Percentiles rank a stretch among this genome's conserved stretches.
phyloP scores from a whole-genome alignment of 345 rosid genomes.

The Leavenworthia alabamica region DNA sequence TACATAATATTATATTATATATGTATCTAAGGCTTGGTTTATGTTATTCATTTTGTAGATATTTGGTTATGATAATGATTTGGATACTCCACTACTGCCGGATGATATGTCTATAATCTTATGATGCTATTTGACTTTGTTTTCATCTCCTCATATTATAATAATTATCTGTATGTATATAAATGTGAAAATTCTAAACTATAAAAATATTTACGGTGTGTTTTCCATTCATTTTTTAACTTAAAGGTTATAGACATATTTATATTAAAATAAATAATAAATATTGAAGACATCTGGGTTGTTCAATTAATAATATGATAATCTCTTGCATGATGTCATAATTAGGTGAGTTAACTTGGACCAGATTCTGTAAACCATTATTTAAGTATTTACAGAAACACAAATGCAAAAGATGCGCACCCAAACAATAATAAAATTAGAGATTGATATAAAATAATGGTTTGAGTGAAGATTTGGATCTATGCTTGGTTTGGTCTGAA shows the following conservation, averaged over 20 bases:
- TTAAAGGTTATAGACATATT: not conserved
- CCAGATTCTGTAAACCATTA: too few species aligned
- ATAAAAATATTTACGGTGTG: too few species aligned
- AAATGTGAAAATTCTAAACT: too few species aligned
- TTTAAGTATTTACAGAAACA: not conserved
- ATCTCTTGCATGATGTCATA: slow-evolving; percentile 16
- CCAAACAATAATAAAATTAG: not conserved
- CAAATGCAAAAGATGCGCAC: not conserved
- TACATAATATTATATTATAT: slow-evolving; percentile 19
- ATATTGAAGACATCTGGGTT: not conserved
- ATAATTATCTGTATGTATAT: not conserved
- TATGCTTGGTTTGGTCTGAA: slow-evolving; percentile 19
- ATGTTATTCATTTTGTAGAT: slow-evolving; percentile 11
- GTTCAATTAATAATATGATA: not conserved
- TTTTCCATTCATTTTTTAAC: not conserved
- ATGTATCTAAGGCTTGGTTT: slow-evolving; percentile 15
- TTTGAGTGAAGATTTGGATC: slow-evolving; percentile 14
- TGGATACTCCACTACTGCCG: not conserved
- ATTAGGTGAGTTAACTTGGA: slow-evolving; percentile 7
- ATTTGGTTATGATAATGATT: slow-evolving; percentile 8
- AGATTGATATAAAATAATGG: not conserved
- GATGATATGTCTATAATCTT: not conserved
- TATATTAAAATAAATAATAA: not conserved
- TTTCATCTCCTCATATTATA: not conserved
- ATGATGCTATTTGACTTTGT: not conserved